Percentiles rank a stretch among this genome's conserved stretches.
These are phyloP conservation scores for Antrodiella citrinella DNA, from an alignment of 768 basidiomycete species.

Conservation along the genomic window DNA sequence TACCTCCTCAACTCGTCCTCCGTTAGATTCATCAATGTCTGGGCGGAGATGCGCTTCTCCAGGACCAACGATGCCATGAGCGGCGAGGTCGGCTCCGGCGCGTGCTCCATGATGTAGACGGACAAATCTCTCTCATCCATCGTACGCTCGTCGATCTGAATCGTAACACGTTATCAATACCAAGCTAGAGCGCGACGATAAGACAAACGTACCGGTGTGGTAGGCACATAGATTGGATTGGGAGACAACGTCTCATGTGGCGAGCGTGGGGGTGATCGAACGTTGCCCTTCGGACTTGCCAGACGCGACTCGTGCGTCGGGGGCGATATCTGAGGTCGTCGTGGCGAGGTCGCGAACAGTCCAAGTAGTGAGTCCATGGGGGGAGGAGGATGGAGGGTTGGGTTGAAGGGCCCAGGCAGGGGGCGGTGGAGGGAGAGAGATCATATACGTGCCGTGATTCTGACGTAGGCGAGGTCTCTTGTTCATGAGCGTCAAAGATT, in stretches of 20 bases:
- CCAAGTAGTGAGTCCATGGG: neutral
- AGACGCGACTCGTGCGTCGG: too few relatives aligned
- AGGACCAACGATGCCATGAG: neutral
- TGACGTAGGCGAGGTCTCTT: neutral
- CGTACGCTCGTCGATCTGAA: neutral
- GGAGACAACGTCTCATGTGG: neutral
- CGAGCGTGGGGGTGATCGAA: neutral
- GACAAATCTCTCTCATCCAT: neutral
- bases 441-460: neutral
- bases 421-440: neutral
- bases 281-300: neutral
- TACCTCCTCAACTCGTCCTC: neutral
- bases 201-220: neutral
- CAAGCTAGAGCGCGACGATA: neutral
- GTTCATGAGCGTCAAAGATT: neutral
- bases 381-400: neutral
- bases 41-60: neutral
- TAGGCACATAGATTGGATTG: neutral
- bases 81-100: neutral
- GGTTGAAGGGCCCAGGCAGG: neutral
- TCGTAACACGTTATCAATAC: neutral
- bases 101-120: neutral
- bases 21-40: neutral
- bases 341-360: neutral
- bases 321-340: neutral